Percentiles rank a stretch among this genome's conserved stretches.
phyloP scores from a whole-genome alignment of 2,329 filamentous ascomycete species.

The Xylariomycetidae sp. region DNA sequence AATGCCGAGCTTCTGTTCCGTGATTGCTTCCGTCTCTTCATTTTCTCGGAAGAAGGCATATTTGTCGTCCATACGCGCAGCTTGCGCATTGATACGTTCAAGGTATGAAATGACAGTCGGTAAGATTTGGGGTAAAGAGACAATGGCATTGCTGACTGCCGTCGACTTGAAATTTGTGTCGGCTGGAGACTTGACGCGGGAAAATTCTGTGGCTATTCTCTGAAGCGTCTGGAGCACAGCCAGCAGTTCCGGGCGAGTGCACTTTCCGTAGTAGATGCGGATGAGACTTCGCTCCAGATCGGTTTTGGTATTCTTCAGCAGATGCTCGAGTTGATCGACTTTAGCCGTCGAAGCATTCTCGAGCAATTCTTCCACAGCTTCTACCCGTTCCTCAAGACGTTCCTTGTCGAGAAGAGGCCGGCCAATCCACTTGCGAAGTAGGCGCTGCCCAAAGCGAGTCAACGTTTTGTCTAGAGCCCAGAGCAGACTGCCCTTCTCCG shows the following conservation, averaged over 20 bases:
- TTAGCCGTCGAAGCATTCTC: conserved; percentile 58
- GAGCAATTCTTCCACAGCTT: conserved; percentile 81
- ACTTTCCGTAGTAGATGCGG: conserved; percentile 96
- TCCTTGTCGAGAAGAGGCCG: conserved; percentile 74
- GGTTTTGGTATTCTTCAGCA: conserved; percentile 65
- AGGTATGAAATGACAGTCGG: conserved; percentile 68
- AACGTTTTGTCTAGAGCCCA: conserved; percentile 93
- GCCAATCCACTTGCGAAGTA: conserved; percentile 92
- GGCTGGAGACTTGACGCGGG: conserved; percentile 55
- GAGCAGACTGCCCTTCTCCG: conserved; percentile 81
- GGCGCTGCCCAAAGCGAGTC: conserved; percentile 80
- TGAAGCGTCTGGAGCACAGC: conserved; percentile 81
- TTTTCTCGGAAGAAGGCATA: conserved; percentile 88
- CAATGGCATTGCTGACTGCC: conserved; percentile 65
- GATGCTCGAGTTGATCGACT: conserved; percentile 66
- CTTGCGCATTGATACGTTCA: conserved; percentile 76
- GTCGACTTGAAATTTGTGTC: conserved; percentile 68
- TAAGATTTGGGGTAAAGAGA: conserved; percentile 69
- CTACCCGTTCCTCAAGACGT: conserved; percentile 69
- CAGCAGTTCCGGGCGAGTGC: conserved; percentile 80
- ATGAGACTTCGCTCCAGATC: conserved; percentile 93
- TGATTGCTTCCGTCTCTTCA: conserved; percentile 83
- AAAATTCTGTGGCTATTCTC: conserved; percentile 70
- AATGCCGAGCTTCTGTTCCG: conserved; percentile 83
- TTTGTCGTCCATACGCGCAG: conserved; percentile 83